These are phyloP conservation scores for Ceratobasidium sp. DNA, from an alignment of 1,284 basidiomycete genomes.

Conservation along the genomic window DNA sequence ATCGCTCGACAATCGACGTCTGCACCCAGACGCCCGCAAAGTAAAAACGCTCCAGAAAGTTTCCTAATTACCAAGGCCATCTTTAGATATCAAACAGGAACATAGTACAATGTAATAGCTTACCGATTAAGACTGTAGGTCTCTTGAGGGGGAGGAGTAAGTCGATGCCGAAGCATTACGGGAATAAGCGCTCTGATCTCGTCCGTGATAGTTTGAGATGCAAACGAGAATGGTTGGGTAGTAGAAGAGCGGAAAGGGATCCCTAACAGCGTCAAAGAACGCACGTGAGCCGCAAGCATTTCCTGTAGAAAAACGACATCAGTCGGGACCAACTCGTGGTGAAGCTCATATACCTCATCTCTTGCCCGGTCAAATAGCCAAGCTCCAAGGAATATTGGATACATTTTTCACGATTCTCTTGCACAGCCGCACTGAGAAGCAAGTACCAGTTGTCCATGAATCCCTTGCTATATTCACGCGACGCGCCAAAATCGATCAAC, in stretches of 20 bases:
- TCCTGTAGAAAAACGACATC: too few relatives aligned
- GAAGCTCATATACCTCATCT: slow-evolving; percentile 72
- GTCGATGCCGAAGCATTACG: slow-evolving; percentile 85
- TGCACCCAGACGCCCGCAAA: slow-evolving; percentile 84
- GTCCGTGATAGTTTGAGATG: slow-evolving; percentile 68
- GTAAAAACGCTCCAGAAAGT: slow-evolving; percentile 90
- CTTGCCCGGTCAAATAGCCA: slow-evolving; percentile 90
- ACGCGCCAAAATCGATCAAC: slow-evolving; percentile 96
- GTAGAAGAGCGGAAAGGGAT: slow-evolving; percentile 76
- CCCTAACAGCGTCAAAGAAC: slow-evolving; percentile 82
- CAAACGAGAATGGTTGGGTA: slow-evolving; percentile 68
- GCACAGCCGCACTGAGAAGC: slow-evolving; percentile 80
- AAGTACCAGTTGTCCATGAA: slow-evolving; percentile 92
- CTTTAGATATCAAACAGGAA: too few relatives aligned
- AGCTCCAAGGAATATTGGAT: slow-evolving; percentile 77
- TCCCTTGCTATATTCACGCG: slow-evolving; percentile 80
- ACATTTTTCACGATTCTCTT: slow-evolving; percentile 74
- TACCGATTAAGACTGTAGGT: slow-evolving; percentile 93
- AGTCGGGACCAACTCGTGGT: too few relatives aligned
- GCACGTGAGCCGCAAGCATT: slow-evolving; percentile 90
- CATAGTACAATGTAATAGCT: slow-evolving; percentile 42
- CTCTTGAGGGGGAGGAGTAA: slow-evolving; percentile 92
- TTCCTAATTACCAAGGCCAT: slow-evolving; percentile 76
- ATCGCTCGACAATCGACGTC: slow-evolving; percentile 75
- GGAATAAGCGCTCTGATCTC: slow-evolving; percentile 85